These are phyloP conservation scores for Scedosporium boydii DNA, from an alignment of 2,329 filamentous ascomycete genomes.

Conservation along the genomic window DNA sequence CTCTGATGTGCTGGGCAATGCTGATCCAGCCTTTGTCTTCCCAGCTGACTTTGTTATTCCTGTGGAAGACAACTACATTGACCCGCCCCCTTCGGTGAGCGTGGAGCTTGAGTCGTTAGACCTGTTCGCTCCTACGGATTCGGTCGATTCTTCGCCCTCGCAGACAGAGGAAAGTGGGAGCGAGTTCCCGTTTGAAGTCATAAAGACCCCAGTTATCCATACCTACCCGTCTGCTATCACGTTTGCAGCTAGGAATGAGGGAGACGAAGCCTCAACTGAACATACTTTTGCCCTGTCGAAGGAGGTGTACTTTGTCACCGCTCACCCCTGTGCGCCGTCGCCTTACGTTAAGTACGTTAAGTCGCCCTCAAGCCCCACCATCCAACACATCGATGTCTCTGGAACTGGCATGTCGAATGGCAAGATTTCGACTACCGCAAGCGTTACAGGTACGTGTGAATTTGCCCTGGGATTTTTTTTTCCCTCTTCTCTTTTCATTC, in stretches of 20 bases:
- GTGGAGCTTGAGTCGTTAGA: slow-evolving; percentile 42
- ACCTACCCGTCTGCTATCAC: slow-evolving; percentile 30
- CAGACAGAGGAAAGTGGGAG: not conserved
- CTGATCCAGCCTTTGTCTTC: slow-evolving; percentile 41
- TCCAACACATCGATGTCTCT: slow-evolving; percentile 45
- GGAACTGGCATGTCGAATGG: slow-evolving; percentile 30
- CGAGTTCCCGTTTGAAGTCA: not conserved
- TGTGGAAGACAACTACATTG: slow-evolving; percentile 42
- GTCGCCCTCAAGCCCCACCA: slow-evolving; percentile 49
- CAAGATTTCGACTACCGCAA: slow-evolving; percentile 34
- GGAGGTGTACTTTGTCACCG: slow-evolving; percentile 57
- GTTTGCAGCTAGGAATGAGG: slow-evolving; percentile 29
- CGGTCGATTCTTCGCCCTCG: slow-evolving; percentile 27
- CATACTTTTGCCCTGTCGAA: slow-evolving; percentile 38
- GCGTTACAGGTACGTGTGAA: slow-evolving; percentile 32
- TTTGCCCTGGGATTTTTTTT: not conserved
- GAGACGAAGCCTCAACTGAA: slow-evolving; percentile 27
- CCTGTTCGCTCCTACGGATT: slow-evolving; percentile 33
- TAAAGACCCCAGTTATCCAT: slow-evolving; percentile 13
- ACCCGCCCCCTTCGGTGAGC: slow-evolving; percentile 35
- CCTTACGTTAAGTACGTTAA: slow-evolving; percentile 47
- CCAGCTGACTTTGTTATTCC: slow-evolving; percentile 56
- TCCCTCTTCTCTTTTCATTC: slow-evolving; percentile 7
- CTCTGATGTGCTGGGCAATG: slow-evolving; percentile 50
- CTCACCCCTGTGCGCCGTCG: slow-evolving; percentile 53